Evolutionary conservation across 2,329 filamentous ascomycete species (phyloP).

Genomic region (Phoma sp.): DNA sequence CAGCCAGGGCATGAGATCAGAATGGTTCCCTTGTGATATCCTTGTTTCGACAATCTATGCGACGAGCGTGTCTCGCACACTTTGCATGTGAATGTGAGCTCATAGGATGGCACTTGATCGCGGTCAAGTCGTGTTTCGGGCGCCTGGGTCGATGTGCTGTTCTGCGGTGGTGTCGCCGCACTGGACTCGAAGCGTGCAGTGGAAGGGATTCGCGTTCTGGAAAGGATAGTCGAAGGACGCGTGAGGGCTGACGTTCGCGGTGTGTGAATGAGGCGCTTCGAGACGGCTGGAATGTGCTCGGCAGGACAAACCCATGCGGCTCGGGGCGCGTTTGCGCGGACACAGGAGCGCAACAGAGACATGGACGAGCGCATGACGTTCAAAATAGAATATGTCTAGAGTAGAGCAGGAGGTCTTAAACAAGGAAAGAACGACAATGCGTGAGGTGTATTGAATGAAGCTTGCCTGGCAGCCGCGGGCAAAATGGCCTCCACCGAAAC

Average conservation of each 20-base stretch:
- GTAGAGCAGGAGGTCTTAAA: neutral
- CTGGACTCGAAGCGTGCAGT: slow-evolving; percentile 36
- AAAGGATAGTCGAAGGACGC: slow-evolving; percentile 25
- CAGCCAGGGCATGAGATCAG: slow-evolving; percentile 88
- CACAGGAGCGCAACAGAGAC: slow-evolving; percentile 32
- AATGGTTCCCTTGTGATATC: slow-evolving; percentile 88
- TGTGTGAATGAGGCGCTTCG: slow-evolving; percentile 34
- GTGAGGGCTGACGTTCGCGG: slow-evolving; percentile 34
- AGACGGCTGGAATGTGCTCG: slow-evolving; percentile 32
- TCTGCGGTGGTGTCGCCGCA: slow-evolving; percentile 26
- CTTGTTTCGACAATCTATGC: slow-evolving; percentile 89
- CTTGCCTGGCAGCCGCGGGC: slow-evolving; percentile 8
- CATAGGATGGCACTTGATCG: slow-evolving; percentile 70
- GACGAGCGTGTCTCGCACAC: slow-evolving; percentile 81
- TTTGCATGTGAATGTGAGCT: slow-evolving; percentile 90
- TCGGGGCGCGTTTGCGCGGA: slow-evolving; percentile 26
- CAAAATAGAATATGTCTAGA: neutral
- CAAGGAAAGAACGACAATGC: neutral
- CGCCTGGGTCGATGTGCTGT: slow-evolving; percentile 33
- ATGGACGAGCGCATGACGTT: slow-evolving; percentile 33
- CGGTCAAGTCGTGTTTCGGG: slow-evolving; percentile 45
- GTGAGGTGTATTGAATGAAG: neutral
- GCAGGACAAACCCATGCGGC: slow-evolving; percentile 18
- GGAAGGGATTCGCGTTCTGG: slow-evolving; percentile 17
- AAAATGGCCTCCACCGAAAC: slow-evolving; percentile 17